phyloP scores from a whole-genome alignment of 164 flowering plant species.

The Santalum album region DNA sequence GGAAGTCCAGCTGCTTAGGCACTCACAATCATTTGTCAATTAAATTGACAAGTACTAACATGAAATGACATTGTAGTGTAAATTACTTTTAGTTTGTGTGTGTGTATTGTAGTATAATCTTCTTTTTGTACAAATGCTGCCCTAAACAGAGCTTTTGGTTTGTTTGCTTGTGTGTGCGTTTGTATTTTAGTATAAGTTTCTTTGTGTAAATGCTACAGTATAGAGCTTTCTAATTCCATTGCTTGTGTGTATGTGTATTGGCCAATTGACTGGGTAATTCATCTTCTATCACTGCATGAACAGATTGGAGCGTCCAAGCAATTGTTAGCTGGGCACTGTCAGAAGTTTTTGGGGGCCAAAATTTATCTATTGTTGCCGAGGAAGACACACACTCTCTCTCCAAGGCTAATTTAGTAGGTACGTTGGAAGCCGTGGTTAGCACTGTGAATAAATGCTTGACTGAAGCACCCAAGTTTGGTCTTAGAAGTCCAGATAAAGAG shows the following conservation, averaged over 20 bases:
- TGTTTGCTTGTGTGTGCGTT: too few species aligned
- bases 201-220: too few species aligned
- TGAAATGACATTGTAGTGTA: too few species aligned
- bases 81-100: too few species aligned
- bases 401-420: constrained; percentile 25
- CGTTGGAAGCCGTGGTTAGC: constrained; percentile 44
- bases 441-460: constrained; percentile 60
- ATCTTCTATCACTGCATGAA: constrained; percentile 11
- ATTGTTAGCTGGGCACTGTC: constrained; percentile 72
- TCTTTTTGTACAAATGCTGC: too few species aligned
- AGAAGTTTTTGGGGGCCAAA: constrained; percentile 45
- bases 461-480: constrained; percentile 58
- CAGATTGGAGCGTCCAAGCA: constrained; percentile 95
- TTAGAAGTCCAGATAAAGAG: constrained; percentile 28
- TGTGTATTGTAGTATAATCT: too few species aligned
- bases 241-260: neutral
- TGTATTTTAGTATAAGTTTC: too few species aligned
- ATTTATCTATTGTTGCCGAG: constrained; percentile 72
- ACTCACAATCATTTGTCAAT: too few species aligned
- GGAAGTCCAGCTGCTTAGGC: too few species aligned
- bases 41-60: too few species aligned
- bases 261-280: constrained; percentile 1
- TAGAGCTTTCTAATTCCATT: neutral
- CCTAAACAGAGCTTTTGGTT: too few species aligned
- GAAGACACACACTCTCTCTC: constrained; percentile 65